Percentiles rank a stretch among this genome's conserved stretches.
These are phyloP conservation scores for Halenospora varia DNA, from an alignment of 495 filamentous ascomycete species.

Conservation along the genomic window DNA sequence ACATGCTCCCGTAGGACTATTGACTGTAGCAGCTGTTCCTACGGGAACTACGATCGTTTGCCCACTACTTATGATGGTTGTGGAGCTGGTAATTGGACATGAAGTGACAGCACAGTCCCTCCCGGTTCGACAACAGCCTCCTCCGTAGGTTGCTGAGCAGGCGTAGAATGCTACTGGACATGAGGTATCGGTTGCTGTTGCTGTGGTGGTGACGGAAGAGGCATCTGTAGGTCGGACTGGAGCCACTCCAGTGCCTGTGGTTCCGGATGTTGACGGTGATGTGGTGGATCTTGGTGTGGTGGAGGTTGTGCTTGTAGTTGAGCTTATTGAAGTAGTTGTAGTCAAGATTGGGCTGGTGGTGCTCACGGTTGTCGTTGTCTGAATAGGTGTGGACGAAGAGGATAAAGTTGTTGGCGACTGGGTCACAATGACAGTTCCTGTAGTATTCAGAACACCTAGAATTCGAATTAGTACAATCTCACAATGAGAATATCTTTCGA, in stretches of 20 bases:
- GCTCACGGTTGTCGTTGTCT: constrained; percentile 34
- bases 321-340: constrained; percentile 14
- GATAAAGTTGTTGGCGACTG: constrained; percentile 23
- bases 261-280: constrained; percentile 20
- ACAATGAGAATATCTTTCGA: not conserved
- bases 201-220: constrained; percentile 15
- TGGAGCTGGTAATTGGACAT: constrained; percentile 50
- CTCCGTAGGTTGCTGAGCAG: constrained; percentile 60
- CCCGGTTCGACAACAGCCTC: constrained; percentile 68
- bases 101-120: constrained; percentile 63
- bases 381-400: constrained; percentile 1
- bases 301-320: constrained; percentile 25
- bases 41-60: constrained; percentile 62
- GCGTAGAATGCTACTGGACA: constrained; percentile 77
- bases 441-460: constrained; percentile 30
- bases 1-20: constrained; percentile 44
- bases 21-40: constrained; percentile 27
- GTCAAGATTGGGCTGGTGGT: constrained; percentile 9
- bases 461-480: constrained; percentile 3
- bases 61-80: constrained; percentile 61
- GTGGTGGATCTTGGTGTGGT: constrained; percentile 27
- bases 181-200: constrained; percentile 33
- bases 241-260: constrained; percentile 25
- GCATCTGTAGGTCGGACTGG: constrained; percentile 36
- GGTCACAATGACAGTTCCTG: constrained; percentile 27